Evolutionary conservation across 352 stramenopile genomes (phyloP).

Genomic region (Globisporangium cederbergense): DNA sequence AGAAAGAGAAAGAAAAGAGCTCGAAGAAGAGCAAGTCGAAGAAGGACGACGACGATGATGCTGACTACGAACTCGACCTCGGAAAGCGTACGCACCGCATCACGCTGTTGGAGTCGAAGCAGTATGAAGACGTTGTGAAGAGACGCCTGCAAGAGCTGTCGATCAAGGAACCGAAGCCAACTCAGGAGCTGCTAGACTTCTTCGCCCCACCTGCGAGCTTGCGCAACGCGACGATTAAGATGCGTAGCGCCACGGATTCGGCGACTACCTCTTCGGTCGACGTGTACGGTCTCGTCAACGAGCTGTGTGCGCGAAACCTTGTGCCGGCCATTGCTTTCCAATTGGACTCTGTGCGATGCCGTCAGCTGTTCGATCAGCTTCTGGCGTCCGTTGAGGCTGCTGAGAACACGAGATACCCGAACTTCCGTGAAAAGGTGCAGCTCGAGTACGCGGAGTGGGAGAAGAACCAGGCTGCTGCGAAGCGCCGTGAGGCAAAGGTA

Average conservation of each 20-base stretch:
- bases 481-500: constrained; percentile 92
- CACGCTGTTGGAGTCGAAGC: constrained; percentile 96
- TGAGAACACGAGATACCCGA: constrained; percentile 71
- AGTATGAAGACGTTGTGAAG: constrained; percentile 97
- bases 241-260: constrained; percentile 41
- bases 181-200: constrained; percentile 74
- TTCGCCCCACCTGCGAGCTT: constrained; percentile 70
- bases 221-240: constrained; percentile 55
- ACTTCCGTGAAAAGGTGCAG: constrained; percentile 92
- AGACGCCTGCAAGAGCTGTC: constrained; percentile 87
- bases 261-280: constrained; percentile 63
- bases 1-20: constrained; percentile 50
- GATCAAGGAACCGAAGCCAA: constrained; percentile 86
- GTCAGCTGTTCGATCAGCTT: constrained; percentile 83
- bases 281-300: constrained; percentile 64
- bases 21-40: constrained; percentile 70
- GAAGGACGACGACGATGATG: constrained; percentile 68
- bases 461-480: constrained; percentile 86
- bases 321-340: constrained; percentile 88
- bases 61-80: constrained; percentile 58
- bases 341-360: constrained; percentile 84
- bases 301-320: constrained; percentile 55
- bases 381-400: constrained; percentile 68
- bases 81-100: constrained; percentile 90
- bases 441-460: constrained; percentile 89